A percentile compares a stretch with the other conserved stretches of the same genome.
phyloP scores from a whole-genome alignment of 169 alveolate species.

The Cystoisospora suis region DNA sequence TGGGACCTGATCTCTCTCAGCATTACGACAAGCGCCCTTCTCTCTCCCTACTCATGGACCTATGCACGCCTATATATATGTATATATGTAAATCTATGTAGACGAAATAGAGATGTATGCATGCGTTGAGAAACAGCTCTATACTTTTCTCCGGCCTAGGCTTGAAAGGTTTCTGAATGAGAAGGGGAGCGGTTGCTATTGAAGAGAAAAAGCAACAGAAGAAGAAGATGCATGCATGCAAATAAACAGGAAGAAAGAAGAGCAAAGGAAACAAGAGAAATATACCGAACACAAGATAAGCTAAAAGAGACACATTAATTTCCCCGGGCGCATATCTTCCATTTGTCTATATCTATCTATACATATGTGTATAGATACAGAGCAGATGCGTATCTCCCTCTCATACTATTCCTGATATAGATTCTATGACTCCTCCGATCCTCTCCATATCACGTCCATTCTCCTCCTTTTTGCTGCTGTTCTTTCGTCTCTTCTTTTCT shows the following conservation, averaged over 20 bases:
- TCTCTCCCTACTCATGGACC: background rate
- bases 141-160: too few species aligned
- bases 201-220: background rate
- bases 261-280: background rate
- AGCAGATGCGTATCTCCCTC: background rate
- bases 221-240: background rate
- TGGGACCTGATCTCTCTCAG: background rate
- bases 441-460: background rate
- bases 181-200: too few species aligned
- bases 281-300: background rate
- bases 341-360: too few species aligned
- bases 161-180: too few species aligned
- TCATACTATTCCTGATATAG: background rate
- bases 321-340: background rate
- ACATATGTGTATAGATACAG: background rate
- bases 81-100: background rate
- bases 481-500: background rate
- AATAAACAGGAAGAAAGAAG: background rate
- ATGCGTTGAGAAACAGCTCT: background rate
- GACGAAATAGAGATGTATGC: background rate
- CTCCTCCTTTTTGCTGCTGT: background rate
- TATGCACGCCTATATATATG: background rate
- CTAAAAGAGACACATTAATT: background rate
- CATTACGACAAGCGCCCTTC: too few species aligned
- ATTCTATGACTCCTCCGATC: background rate